These are phyloP conservation scores for Breynia disticha DNA, from an alignment of 441 rosid genomes.

Conservation along the genomic window DNA sequence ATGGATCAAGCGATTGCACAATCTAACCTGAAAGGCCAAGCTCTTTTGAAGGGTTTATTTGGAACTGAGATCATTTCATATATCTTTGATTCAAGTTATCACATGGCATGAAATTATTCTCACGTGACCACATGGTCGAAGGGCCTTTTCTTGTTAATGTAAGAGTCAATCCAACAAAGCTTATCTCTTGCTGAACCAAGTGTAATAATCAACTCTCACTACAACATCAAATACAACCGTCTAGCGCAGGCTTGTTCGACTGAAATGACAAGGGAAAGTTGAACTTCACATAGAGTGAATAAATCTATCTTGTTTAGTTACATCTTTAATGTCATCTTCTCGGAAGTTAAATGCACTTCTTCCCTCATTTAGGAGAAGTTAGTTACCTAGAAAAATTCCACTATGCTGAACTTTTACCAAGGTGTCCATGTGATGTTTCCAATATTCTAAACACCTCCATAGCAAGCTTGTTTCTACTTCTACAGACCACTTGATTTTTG, in stretches of 20 bases:
- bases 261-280: too few species aligned
- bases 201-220: conserved; percentile 6
- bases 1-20: background rate
- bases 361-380: too few species aligned
- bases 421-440: conserved; percentile 62
- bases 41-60: conserved; percentile 12
- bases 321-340: too few species aligned
- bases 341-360: too few species aligned
- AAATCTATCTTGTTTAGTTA: too few species aligned
- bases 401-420: too few species aligned
- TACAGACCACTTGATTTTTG: conserved; percentile 28
- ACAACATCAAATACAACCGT: background rate
- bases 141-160: conserved; percentile 18
- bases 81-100: conserved; percentile 25
- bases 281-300: too few species aligned
- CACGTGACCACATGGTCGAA: conserved; percentile 44
- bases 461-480: conserved; percentile 32
- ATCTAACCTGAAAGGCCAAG: conserved; percentile 5
- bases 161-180: conserved; percentile 17
- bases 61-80: conserved; percentile 5
- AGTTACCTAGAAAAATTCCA: too few species aligned
- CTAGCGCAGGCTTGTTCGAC: too few species aligned
- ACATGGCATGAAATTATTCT: conserved; percentile 41
- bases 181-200: conserved; percentile 24
- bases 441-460: conserved; percentile 32